These are phyloP conservation scores for Aspergillus chevalieri DNA, from an alignment of 2,329 filamentous ascomycete species.

Conservation along the genomic window DNA sequence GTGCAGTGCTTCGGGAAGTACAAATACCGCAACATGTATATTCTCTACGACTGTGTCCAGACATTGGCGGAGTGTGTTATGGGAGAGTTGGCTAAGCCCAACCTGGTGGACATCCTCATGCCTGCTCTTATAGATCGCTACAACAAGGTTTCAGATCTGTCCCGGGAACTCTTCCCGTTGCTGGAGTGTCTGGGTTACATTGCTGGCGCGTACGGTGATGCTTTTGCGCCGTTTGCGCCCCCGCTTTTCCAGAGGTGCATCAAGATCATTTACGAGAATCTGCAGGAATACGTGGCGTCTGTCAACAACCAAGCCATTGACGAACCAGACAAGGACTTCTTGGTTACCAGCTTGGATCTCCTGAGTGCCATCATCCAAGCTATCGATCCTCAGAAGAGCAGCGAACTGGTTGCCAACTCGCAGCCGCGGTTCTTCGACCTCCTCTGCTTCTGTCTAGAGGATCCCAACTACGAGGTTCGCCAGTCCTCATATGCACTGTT, in stretches of 20 bases:
- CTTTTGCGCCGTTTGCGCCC: slow-evolving; percentile 77
- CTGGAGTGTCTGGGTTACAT: slow-evolving; percentile 97
- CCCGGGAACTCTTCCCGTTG: slow-evolving; percentile 86
- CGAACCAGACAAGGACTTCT: slow-evolving; percentile 88
- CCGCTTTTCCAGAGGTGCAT: slow-evolving; percentile 85
- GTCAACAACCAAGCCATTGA: slow-evolving; percentile 64
- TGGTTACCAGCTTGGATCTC: slow-evolving; percentile 90
- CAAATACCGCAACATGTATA: slow-evolving; percentile 99
- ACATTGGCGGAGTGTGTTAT: slow-evolving; percentile 90
- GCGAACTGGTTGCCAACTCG: slow-evolving; percentile 67
- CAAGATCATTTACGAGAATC: slow-evolving; percentile 83
- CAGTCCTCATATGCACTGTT: slow-evolving; percentile 94
- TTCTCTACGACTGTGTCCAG: slow-evolving; percentile 96
- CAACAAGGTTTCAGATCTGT: slow-evolving; percentile 79
- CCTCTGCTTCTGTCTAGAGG: slow-evolving; percentile 85
- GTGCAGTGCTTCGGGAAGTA: slow-evolving; percentile 88
- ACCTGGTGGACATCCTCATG: slow-evolving; percentile 83
- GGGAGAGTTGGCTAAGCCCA: slow-evolving; percentile 68
- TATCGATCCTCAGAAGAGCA: slow-evolving; percentile 65
- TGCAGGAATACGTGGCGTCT: slow-evolving; percentile 71
- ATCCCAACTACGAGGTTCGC: slow-evolving; percentile 82
- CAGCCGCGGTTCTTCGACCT: slow-evolving; percentile 86
- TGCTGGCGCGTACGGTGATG: slow-evolving; percentile 72
- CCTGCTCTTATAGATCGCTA: slow-evolving; percentile 84
- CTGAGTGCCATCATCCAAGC: slow-evolving; percentile 91